A percentile compares a stretch with the other conserved stretches of the same genome.
phyloP scores from a whole-genome alignment of 2,329 filamentous ascomycete species.

The Fusarium sp. region DNA sequence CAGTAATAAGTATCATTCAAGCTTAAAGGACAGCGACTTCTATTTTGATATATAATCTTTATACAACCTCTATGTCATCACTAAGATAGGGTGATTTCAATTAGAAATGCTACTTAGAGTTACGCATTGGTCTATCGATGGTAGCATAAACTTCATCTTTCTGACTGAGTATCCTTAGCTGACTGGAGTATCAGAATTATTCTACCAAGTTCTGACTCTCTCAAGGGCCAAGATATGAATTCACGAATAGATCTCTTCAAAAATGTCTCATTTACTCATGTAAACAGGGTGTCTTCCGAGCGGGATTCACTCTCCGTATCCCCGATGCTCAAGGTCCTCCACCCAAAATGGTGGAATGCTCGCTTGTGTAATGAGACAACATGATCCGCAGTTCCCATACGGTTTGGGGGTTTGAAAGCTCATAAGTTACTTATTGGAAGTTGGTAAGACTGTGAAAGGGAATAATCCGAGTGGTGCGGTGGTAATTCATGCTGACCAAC shows the following conservation, averaged over 20 bases:
- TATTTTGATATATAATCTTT: background rate
- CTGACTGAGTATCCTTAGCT: background rate
- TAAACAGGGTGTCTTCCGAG: background rate
- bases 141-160: background rate
- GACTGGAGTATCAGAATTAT: background rate
- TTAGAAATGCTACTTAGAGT: fast-evolving
- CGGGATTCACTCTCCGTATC: background rate
- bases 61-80: too few species aligned
- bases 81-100: fast-evolving
- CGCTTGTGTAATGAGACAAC: background rate
- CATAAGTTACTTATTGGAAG: background rate
- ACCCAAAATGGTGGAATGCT: slow-evolving; percentile 6
- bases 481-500: background rate
- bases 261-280: background rate
- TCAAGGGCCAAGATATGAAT: background rate
- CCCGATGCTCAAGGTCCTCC: slow-evolving; percentile 8
- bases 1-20: background rate
- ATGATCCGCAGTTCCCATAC: background rate
- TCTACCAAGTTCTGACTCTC: background rate
- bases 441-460: background rate
- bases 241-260: background rate
- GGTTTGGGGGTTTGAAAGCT: background rate
- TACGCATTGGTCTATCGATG: fast-evolving
- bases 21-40: background rate
- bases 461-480: background rate